Base-by-base conservation (phyloP, 2,329 filamentous ascomycete species). In the Hirsutella minnesotensis region DNA sequence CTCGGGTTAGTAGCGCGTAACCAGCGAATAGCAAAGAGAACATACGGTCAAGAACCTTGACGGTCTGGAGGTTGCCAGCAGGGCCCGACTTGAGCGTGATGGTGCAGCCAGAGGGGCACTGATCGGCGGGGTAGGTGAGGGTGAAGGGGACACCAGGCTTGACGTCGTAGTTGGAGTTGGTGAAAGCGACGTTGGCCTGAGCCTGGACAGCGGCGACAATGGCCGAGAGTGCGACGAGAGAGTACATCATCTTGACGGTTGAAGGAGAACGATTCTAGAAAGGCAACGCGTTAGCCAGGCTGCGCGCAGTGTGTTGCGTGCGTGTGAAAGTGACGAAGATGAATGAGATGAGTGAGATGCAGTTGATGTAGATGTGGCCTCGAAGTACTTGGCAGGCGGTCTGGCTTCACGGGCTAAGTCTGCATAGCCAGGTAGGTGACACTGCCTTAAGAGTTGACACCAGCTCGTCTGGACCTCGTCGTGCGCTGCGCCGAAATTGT, bases 241-340 rank as follows among this genome's bases (percentile, higher is more conserved):
- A 56, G 52, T 54, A 60, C 60, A 63, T 62, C 61, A 65, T 65
- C 46, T 52, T 61, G 57, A 16, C 33, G 31, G 31, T 30, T 12
- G 31, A 34, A 16, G 12, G 31, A 35, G 16, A 9, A 16, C 9
- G 33, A 35, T 18, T 35, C 24, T 27, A 12, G 24, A 27, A 27
- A 12, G 24, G 16, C 13, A 16, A 9, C 16, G 27, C 18, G 38
- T 20, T 9, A 30, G 38, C 12, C 24, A 7, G 7, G 24, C 7
- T 7, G 7, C 24, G 7, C 12, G 24, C 12, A 12, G 12, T 27
- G 24, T 7, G 24, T 27, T 27, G 24, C 24, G 7, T 27, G 7
- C 12, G 24, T 27, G 24, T n/a, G 12, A 27, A 27, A 7, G 7
- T 27, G 24, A 15, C 37, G 20, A 24, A 27, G 21, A 19, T 18